These are phyloP conservation scores for Capronia americana DNA, from an alignment of 2,329 filamentous ascomycete genomes.

Conservation along the genomic window DNA sequence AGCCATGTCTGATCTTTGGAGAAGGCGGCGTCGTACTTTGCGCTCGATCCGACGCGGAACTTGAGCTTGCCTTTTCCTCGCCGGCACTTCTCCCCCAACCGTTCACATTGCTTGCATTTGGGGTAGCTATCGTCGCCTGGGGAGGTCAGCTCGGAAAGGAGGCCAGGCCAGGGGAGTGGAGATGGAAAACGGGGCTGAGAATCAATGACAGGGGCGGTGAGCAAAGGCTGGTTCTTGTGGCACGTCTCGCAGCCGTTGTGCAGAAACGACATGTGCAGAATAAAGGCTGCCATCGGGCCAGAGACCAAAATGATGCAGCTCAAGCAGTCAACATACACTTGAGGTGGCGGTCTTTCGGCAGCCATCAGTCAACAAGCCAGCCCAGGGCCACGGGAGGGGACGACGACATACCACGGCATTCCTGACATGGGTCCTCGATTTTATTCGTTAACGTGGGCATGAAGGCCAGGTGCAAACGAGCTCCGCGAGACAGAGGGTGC, in stretches of 20 bases:
- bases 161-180: not conserved
- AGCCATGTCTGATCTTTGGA: slow-evolving; percentile 40
- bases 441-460: slow-evolving; percentile 37
- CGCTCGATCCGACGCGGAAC: slow-evolving; percentile 39
- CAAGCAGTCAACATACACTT: slow-evolving; percentile 37
- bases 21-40: slow-evolving; percentile 39
- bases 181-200: not conserved
- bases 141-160: slow-evolving; percentile 28
- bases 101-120: slow-evolving; percentile 40
- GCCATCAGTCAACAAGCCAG: slow-evolving; percentile 29
- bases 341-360: slow-evolving; percentile 37
- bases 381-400: slow-evolving; percentile 4
- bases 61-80: slow-evolving; percentile 38
- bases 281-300: not conserved
- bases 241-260: slow-evolving; percentile 19
- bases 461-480: slow-evolving; percentile 21
- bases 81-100: slow-evolving; percentile 35
- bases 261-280: slow-evolving; percentile 3
- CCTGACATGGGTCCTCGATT: slow-evolving; percentile 40
- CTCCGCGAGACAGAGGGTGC: slow-evolving; percentile 23
- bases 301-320: slow-evolving; percentile 8
- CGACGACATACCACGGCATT: slow-evolving; percentile 40
- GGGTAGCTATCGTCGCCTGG: slow-evolving; percentile 39
- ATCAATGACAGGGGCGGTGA: slow-evolving; percentile 10
- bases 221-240: slow-evolving; percentile 19